A percentile compares a stretch with the other conserved stretches of the same genome.
Evolutionary conservation across 306 rosid genomes (phyloP).

Genomic region (Medicago lupulina): DNA sequence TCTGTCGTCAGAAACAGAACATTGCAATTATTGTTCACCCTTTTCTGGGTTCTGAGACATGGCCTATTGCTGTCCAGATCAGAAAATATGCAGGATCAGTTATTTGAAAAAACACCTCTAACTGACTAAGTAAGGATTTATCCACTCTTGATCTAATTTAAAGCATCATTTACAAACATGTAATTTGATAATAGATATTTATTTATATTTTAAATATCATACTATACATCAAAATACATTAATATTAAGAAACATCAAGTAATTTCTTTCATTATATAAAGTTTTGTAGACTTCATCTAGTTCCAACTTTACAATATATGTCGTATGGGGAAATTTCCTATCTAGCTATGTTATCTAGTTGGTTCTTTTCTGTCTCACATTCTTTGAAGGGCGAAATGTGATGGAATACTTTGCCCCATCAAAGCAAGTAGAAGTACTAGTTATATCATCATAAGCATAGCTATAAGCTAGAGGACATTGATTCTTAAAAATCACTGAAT

Average conservation of each 20-base stretch:
- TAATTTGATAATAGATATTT: conserved; percentile 2
- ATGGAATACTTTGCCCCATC: conserved; percentile 38
- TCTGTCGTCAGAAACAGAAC: conserved; percentile 51
- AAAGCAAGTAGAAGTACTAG: conserved; percentile 49
- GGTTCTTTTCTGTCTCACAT: background rate
- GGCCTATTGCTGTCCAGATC: conserved; percentile 49
- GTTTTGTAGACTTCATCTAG: too few relatives aligned
- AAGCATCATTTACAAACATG: background rate
- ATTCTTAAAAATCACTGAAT: conserved; percentile 41
- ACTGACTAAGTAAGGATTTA: conserved; percentile 5
- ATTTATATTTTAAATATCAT: background rate
- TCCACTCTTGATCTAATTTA: background rate
- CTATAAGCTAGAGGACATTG: conserved; percentile 52
- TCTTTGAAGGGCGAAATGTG: conserved; percentile 47
- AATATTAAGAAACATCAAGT: background rate
- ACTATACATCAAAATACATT: background rate
- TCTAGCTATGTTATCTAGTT: background rate
- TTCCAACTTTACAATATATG: background rate
- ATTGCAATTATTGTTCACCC: conserved; percentile 50
- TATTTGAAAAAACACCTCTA: conserved; percentile 15
- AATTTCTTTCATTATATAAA: background rate
- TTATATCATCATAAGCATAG: conserved; percentile 50
- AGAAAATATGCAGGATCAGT: conserved; percentile 46
- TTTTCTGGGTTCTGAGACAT: conserved; percentile 42
- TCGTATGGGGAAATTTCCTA: background rate